These are phyloP conservation scores for Ceratocystis destructans DNA, from an alignment of 2,329 filamentous ascomycete genomes.

Conservation along the genomic window DNA sequence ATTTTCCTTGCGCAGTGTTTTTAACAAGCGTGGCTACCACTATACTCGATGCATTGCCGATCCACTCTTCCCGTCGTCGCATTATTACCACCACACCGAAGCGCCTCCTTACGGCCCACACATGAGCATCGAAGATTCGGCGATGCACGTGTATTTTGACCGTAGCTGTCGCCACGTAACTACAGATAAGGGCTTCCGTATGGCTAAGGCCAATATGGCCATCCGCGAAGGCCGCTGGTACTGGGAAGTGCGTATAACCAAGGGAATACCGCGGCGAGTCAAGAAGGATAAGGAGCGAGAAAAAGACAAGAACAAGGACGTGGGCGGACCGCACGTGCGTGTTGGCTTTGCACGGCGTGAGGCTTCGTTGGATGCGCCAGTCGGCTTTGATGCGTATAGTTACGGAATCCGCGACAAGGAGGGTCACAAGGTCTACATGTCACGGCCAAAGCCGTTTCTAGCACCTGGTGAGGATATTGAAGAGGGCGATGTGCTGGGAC, in stretches of 20 bases:
- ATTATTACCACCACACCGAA: constrained; percentile 84
- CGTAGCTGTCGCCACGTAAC: constrained; percentile 62
- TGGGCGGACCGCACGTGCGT: constrained; percentile 53
- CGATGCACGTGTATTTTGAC: constrained; percentile 72
- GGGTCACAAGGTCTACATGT: constrained; percentile 87
- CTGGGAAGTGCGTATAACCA: constrained; percentile 83
- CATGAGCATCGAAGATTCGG: constrained; percentile 85
- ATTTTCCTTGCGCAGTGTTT: constrained; percentile 32
- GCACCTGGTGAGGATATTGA: constrained; percentile 62
- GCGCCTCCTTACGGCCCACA: constrained; percentile 68
- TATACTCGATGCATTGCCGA: constrained; percentile 88
- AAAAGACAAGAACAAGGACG: constrained; percentile 28
- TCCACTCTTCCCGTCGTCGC: constrained; percentile 67
- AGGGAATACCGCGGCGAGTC: constrained; percentile 46
- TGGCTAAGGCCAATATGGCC: constrained; percentile 79
- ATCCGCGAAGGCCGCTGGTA: constrained; percentile 83
- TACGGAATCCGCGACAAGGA: constrained; percentile 83
- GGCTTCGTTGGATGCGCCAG: constrained; percentile 67
- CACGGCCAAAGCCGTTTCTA: constrained; percentile 82
- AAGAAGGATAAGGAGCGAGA: constrained; percentile 25
- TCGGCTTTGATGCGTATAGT: constrained; percentile 82
- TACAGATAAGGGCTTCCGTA: constrained; percentile 85
- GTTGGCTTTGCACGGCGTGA: constrained; percentile 77
- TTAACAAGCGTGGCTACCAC: constrained; percentile 61
- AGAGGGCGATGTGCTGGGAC: constrained; percentile 85